Percentiles rank a stretch among this genome's conserved stretches.
Conservation (phyloP, 106 monocot genomes). For the Chionographis japonica region DNA sequence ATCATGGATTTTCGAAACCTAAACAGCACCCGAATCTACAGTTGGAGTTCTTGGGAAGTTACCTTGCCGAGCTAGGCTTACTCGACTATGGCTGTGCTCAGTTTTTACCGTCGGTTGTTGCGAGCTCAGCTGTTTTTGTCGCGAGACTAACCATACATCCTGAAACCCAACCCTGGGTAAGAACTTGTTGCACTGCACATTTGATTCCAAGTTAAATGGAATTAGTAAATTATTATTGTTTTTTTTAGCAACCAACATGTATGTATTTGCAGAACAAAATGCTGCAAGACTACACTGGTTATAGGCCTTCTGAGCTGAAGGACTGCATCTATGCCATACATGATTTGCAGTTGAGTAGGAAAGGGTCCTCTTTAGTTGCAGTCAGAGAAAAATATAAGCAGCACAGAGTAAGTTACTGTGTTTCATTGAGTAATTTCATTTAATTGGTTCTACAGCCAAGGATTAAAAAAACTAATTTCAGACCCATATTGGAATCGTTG, state of each 20-base stretch:
- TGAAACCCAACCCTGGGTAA: slow-evolving; percentile 55
- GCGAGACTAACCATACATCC: slow-evolving; percentile 51
- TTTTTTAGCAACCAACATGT: too few species aligned
- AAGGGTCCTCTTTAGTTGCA: slow-evolving; percentile 24
- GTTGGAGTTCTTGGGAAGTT: slow-evolving; percentile 57
- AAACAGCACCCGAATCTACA: slow-evolving; percentile 30
- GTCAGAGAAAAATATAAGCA: slow-evolving; percentile 69
- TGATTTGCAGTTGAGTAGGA: slow-evolving; percentile 50
- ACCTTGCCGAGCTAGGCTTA: slow-evolving; percentile 60
- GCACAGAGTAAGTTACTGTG: slow-evolving; percentile 21
- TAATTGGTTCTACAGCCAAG: too few species aligned
- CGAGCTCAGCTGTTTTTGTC: slow-evolving; percentile 66
- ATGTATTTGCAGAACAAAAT: background rate
- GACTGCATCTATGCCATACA: slow-evolving; percentile 39
- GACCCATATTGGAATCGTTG: too few species aligned
- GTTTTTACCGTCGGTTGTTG: slow-evolving; percentile 59
- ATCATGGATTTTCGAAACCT: background rate
- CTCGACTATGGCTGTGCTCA: slow-evolving; percentile 44
- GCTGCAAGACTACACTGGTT: slow-evolving; percentile 17
- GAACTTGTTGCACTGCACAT: background rate
- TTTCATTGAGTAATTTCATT: background rate
- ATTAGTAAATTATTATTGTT: too few species aligned
- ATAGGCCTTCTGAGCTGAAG: slow-evolving; percentile 34
- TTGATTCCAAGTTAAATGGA: too few species aligned
- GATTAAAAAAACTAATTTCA: too few species aligned